A percentile compares a stretch with the other conserved stretches of the same genome.
Evolutionary conservation across 176 grass and related monocot genomes (phyloP).

Genomic region (Miscanthus lutarioriparius): DNA sequence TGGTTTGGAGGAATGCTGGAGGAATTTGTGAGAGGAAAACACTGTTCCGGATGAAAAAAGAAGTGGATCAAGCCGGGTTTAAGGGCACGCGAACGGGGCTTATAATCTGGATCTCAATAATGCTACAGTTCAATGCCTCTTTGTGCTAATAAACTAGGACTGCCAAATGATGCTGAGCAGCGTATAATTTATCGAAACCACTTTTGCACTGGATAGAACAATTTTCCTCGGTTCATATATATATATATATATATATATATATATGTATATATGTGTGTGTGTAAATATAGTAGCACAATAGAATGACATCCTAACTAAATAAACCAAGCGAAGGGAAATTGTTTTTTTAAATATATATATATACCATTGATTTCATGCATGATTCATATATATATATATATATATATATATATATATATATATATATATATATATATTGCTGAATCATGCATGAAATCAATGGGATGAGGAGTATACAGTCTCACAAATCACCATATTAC

Average conservation of each 20-base stretch:
- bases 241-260: too few species aligned
- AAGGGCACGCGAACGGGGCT: too few species aligned
- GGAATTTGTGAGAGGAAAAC: too few species aligned
- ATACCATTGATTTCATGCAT: too few species aligned
- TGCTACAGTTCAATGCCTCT: not conserved
- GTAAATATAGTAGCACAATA: not conserved
- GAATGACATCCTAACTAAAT: not conserved
- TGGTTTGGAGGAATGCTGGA: too few species aligned
- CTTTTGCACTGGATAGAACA: not conserved
- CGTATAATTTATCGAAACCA: not conserved
- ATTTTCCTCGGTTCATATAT: not conserved
- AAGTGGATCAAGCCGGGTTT: too few species aligned
- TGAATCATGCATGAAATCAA: not conserved
- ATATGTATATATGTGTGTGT: too few species aligned
- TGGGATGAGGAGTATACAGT: not conserved
- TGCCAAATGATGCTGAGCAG: slow-evolving; percentile 3
- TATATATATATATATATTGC: too few species aligned
- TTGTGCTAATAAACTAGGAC: not conserved
- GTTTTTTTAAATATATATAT: too few species aligned
- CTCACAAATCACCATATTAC: not conserved
- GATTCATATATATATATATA: too few species aligned
- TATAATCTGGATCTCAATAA: not conserved
- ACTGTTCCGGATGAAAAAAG: too few species aligned
- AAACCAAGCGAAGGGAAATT: not conserved
- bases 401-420: too few species aligned